These are phyloP conservation scores for Dothistroma pini DNA, from an alignment of 2,329 filamentous ascomycete genomes.

Conservation along the genomic window DNA sequence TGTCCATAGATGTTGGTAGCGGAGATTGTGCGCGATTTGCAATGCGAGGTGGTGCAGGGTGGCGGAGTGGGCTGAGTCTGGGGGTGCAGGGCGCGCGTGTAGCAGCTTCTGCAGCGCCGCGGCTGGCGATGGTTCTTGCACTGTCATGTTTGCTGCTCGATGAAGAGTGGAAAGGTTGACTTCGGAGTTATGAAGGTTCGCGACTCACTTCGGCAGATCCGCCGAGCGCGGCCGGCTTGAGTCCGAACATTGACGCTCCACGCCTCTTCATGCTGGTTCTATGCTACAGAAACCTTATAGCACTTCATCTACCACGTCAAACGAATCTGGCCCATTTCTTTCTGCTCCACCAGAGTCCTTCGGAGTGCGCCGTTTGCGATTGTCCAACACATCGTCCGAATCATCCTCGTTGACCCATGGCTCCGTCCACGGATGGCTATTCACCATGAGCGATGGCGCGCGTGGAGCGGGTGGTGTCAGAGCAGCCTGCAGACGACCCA, in stretches of 20 bases:
- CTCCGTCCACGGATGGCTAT: not conserved
- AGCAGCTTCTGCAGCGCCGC: constrained; percentile 22
- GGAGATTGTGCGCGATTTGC: constrained; percentile 66
- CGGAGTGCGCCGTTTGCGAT: not conserved
- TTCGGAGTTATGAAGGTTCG: not conserved
- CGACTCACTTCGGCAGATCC: not conserved
- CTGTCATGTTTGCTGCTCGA: not conserved
- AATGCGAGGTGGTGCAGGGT: constrained; percentile 50
- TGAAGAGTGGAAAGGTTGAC: not conserved
- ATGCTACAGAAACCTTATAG: too few species aligned
- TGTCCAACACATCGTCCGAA: not conserved
- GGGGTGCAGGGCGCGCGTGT: constrained; percentile 6
- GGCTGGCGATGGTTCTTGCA: constrained; percentile 8
- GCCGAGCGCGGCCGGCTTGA: not conserved
- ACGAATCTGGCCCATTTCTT: too few species aligned
- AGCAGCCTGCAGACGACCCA: constrained; percentile 2
- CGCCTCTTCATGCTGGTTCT: too few species aligned
- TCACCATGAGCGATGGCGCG: constrained; percentile 1
- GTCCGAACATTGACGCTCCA: too few species aligned
- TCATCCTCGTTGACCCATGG: not conserved
- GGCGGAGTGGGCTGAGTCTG: constrained; percentile 14
- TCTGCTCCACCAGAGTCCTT: not conserved
- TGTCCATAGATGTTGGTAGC: constrained; percentile 73
- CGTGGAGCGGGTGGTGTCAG: constrained; percentile 1
- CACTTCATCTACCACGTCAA: too few species aligned